Evolutionary conservation across 371 early-diverging fungal genomes (phyloP), one percentile per base, ranked within the genome.

Genomic region (Apophysomyces sp.): DNA sequence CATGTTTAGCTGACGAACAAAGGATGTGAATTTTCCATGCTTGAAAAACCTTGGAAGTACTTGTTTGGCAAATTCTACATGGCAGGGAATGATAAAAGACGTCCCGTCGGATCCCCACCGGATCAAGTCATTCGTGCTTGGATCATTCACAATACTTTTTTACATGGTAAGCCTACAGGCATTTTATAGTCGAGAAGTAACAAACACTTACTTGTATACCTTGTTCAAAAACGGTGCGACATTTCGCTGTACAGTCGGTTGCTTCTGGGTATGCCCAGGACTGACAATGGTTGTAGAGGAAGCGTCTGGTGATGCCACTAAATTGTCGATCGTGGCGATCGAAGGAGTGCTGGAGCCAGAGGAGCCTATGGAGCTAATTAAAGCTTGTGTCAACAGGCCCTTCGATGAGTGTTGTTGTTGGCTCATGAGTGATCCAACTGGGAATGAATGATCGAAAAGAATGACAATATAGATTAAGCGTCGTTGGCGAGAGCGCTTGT

Each of bases 1-100:
- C 91, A 94, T 95, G 65, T 98, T 98, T 16, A 98, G 82, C 72
- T 97, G 98, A 15, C 98, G 84, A 13, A 97, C 96, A 87, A 97
- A 98, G 4, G 91, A 91, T 27, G 92, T 89, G 61, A 95, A 92
- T 65, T 97, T 96, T 74, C 86, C 89, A 80, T 97, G 97, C 73
- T 97, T 97, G 73, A 96, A 98, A 60, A 87, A 90, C 12, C 86
- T 86, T 31, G 94, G 93, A 54, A 97, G 77, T 2, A 97, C 90
- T 54, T 84, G 83, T 34, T 89, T 88, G 7, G 94, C 89, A 80
- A 97, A 94, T 9, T 92, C 93, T 60, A 88, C 89, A 57, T 84
- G 89, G 11, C 79, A 72, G 28, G 73, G 60, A 1, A 93, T 83
- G 29, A 92, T 65, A 60, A 93, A 93, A 4, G 92, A 89, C n/a